Base-by-base conservation (phyloP, 2,329 filamentous ascomycete genomes). In the Colletotrichum tabaci region DNA sequence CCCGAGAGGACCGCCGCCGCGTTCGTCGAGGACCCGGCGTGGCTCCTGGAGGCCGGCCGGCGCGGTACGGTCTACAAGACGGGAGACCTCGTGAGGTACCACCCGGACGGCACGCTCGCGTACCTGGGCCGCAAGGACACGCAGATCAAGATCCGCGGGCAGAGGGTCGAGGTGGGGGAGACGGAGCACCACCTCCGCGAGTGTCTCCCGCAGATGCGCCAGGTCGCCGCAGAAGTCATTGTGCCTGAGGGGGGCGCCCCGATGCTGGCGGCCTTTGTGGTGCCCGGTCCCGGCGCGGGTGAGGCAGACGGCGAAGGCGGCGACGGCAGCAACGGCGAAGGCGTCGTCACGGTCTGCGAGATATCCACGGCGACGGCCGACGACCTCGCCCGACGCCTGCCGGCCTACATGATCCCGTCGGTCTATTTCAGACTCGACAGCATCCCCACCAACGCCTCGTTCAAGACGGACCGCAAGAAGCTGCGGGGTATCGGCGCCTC, bases 21-120 rank as follows among this genome's bases (percentile, higher is more conserved):
- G 0, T 92, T 92, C 71, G 86, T 92, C 58, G 80, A 83, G 10
- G 82, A 88, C 64, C 88, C 88, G 0, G 77, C 77, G 0, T 91
- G 88, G 86, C 80, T 87, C 0, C 77, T 81, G 77, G 77, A 0
- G 84, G 85, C 6, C 76, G 80, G 23, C 78, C 79, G 83, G 2
- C 74, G 64, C 10, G 84, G 84, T 1, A 80, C 85, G 7, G 73
- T 91, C 1, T 91, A 90, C 76, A 52, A 52, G 49, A 52, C 49
- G 4, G 49, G 49, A 6, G 49, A 52, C 23, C n/a, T 52, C 8
- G n/a, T 87, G 1, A 82, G 81, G 35, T 88, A 90, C 62, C 82
- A 87, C 55, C 77, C 79, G 0, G 85, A 90, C 63, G 85, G 86
- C 1, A 84, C 88, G 49, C 86, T 83, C 90, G 15, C 26, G 4